Evolutionary conservation across 768 basidiomycete species (phyloP), one percentile per base, ranked within the genome.

Genomic region (Tephrocybe sp.): DNA sequence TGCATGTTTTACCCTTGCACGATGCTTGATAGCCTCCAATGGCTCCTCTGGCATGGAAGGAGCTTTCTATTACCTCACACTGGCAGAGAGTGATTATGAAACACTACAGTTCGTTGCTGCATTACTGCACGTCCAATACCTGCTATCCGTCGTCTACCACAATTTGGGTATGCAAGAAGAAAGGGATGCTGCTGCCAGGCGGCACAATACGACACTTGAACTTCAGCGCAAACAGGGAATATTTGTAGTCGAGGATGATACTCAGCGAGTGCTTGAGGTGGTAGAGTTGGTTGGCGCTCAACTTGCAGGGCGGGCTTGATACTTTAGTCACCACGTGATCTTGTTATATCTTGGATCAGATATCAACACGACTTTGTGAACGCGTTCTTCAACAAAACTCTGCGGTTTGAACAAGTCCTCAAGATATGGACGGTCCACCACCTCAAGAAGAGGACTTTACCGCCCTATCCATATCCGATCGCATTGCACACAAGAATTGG

Each of bases 401-500:
- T 45, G 49, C 16, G 26, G 26, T 26, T 32, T 36, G 36, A 58
- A 41, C 26, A 34, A 33, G 34, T 52, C 48, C 45, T 53, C 48
- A 40, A 63, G 61, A 53, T 62, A 93, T 93, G 93, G 94, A 96
- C 70, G 94, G 92, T 49, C 85, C 85, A 60, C 87, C 90, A 53
- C 92, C 93, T 45, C 87, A 80, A 61, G 94, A 97, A 74, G 94
- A 97, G 73, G 94, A 98, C 70, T 98, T 95, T 67, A 85, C 85
- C 39, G 63, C 77, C 23, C 77, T 98, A 45, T 73, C 91, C 17
- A 78, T 97, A 41, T 69, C 80, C 11, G 92, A 96, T 58, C 70
- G 95, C 39, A 85, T 96, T 49, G 72, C 82, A 5, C 92, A 98
- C 76, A 98, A 98, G 79, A 96, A 96, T 67, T 99, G 97, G 97